Evolutionary conservation across 2,329 filamentous ascomycete genomes (phyloP), one percentile per base, ranked within the genome.

Genomic region (Blumeria hordei): DNA sequence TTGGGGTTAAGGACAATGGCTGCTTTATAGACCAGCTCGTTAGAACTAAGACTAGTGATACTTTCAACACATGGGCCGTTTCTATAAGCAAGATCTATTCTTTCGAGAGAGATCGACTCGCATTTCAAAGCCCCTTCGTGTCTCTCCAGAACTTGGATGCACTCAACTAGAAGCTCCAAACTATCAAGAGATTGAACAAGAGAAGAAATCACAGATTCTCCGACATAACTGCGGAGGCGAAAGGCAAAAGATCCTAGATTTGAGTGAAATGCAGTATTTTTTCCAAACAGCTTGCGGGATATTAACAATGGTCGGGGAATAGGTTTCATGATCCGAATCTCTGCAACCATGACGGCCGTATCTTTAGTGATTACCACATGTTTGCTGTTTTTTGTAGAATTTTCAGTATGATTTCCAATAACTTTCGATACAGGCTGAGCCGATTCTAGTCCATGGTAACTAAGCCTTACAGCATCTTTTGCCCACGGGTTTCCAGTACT

Each of bases 151-250:
- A 81, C 78, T 47, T 79, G 74, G 32, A 87, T 71, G 62, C 85
- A 85, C 45, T 75, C 74, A 41, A 86, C 79, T 33, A 92, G 72
- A 18, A 81, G 76, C 62, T 84, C 78, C 56, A 92, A 80, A 74
- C 53, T 73, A 70, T 58, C 72, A 70, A 63, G 53, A 18, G 61
- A 60, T 41, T 65, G 61, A n/a, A 61, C 57, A 5, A 67, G 59
- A 28, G 54, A 53, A 9, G 60, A 54, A 37, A 66, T 60, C 37
- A 64, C 54, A 7, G 63, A 57, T 52, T 63, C 62, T 12, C 65
- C 65, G 44, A 66, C 54, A 51, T 57, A 58, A 43, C 61, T 63
- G 8, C 59, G 60, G n/a, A 67, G 55, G 1, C 64, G 62, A 45
- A 66, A 60, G 10, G 64, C 63, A 52, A 67, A 63, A 6, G 58